Conservation (phyloP, 805 yeast species). For the Candida insectalens region DNA sequence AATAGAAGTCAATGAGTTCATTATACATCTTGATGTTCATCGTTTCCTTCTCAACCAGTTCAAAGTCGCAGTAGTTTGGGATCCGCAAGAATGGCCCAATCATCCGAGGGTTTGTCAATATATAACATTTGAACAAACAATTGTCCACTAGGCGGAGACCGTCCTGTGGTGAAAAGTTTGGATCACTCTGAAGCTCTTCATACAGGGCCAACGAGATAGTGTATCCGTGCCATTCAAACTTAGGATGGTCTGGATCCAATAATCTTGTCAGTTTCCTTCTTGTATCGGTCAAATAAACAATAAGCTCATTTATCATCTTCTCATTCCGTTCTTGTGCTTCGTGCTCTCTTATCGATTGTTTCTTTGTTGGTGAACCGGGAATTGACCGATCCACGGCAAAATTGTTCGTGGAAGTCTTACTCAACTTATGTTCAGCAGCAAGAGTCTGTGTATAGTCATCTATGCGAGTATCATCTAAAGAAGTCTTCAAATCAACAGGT, state of each 20-base stretch:
- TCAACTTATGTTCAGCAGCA: background rate
- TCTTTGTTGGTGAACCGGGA: background rate
- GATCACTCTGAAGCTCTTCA: conserved; percentile 8
- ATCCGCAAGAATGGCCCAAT: conserved; percentile 78
- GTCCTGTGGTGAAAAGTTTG: conserved; percentile 14
- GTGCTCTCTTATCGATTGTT: background rate
- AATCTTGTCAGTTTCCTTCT: conserved; percentile 37
- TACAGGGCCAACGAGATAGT: conserved; percentile 33
- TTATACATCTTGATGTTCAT: conserved; percentile 37
- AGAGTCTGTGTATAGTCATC: background rate
- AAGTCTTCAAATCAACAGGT: conserved; percentile 24
- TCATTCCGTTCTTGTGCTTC: too few relatives aligned
- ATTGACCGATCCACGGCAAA: background rate
- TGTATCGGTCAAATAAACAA: conserved; percentile 42
- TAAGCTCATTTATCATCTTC: conserved; percentile 28
- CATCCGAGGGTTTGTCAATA: conserved; percentile 56
- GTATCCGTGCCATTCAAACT: conserved; percentile 37
- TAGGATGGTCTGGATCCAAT: conserved; percentile 25
- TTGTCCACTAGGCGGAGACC: conserved; percentile 56
- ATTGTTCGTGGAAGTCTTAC: background rate
- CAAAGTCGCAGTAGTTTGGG: conserved; percentile 62
- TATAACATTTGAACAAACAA: conserved; percentile 65
- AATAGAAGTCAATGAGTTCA: conserved; percentile 74
- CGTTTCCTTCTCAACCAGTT: conserved; percentile 48
- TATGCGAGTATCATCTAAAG: conserved; percentile 1